These are phyloP conservation scores for Colletotrichum eleusines DNA, from an alignment of 2,329 filamentous ascomycete species.

Conservation along the genomic window DNA sequence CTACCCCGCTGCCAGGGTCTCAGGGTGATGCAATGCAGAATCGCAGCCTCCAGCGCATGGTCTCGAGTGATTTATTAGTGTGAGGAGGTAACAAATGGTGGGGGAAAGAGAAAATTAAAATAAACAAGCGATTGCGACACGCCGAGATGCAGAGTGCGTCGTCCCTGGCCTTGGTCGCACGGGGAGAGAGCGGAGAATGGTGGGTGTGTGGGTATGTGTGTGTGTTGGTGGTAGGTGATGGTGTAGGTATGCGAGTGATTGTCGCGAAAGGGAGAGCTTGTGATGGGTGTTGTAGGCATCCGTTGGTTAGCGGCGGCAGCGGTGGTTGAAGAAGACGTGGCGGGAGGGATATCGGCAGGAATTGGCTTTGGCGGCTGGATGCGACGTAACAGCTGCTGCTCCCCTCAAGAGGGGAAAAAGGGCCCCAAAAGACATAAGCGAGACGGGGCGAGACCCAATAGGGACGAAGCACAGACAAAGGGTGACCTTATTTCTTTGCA, in stretches of 20 bases:
- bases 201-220: neutral
- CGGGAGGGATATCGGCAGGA: constrained; percentile 15
- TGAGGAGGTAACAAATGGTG: neutral
- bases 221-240: neutral
- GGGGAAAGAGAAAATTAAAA: no score
- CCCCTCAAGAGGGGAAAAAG: neutral
- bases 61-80: constrained; percentile 14
- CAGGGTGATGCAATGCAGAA: constrained; percentile 41
- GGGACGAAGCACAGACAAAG: constrained; percentile 20
- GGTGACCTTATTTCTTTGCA: constrained; percentile 36
- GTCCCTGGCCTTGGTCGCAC: neutral
- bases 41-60: constrained; percentile 39
- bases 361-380: constrained; percentile 12
- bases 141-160: neutral
- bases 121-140: neutral
- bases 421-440: constrained; percentile 4
- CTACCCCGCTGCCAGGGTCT: constrained; percentile 42
- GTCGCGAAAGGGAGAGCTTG: constrained; percentile 5
- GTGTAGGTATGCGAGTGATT: neutral
- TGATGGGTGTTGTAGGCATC: constrained; percentile 4
- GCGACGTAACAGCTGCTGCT: constrained; percentile 4
- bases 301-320: constrained; percentile 6
- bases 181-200: neutral
- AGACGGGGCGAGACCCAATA: constrained; percentile 1
- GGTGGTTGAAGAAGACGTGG: constrained; percentile 13